A percentile compares a stretch with the other conserved stretches of the same genome.
phyloP scores from a whole-genome alignment of 148 eudicot genomes.

The Cornus kousa region DNA sequence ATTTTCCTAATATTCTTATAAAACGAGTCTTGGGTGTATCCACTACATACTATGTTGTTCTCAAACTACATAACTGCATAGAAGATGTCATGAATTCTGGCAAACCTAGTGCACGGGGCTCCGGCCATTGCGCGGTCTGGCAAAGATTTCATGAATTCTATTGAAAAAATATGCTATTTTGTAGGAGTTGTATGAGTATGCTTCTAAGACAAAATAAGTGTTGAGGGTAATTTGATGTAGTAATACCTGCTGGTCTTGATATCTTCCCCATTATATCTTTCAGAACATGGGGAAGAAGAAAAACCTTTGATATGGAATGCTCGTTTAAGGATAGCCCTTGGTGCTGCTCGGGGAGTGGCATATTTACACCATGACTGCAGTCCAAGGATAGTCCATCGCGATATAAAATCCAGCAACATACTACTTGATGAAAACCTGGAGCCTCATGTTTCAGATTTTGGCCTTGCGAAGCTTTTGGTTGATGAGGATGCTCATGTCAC shows the following conservation, averaged over 20 bases:
- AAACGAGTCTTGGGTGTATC: not conserved
- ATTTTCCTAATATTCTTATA: not conserved
- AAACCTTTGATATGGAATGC: slow-evolving; percentile 58
- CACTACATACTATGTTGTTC: not conserved
- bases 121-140: no score
- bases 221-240: not conserved
- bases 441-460: slow-evolving; percentile 93
- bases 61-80: no score
- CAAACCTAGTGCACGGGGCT: no score
- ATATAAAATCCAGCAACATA: slow-evolving; percentile 91
- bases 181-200: not conserved
- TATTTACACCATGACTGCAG: slow-evolving; percentile 94
- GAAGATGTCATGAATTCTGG: no score
- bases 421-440: slow-evolving; percentile 91
- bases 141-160: no score
- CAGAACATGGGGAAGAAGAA: slow-evolving; percentile 49
- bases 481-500: slow-evolving; percentile 97
- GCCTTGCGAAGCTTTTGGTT: slow-evolving; percentile 90
- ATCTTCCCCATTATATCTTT: not conserved
- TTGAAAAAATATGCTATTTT: not conserved
- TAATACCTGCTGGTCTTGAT: not conserved
- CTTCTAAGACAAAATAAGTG: not conserved
- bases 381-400: slow-evolving; percentile 88
- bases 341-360: slow-evolving; percentile 91
- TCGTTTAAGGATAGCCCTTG: slow-evolving; percentile 76